phyloP scores from a whole-genome alignment of 2,329 filamentous ascomycete genomes.

The Dryadomyces quercivorus region DNA sequence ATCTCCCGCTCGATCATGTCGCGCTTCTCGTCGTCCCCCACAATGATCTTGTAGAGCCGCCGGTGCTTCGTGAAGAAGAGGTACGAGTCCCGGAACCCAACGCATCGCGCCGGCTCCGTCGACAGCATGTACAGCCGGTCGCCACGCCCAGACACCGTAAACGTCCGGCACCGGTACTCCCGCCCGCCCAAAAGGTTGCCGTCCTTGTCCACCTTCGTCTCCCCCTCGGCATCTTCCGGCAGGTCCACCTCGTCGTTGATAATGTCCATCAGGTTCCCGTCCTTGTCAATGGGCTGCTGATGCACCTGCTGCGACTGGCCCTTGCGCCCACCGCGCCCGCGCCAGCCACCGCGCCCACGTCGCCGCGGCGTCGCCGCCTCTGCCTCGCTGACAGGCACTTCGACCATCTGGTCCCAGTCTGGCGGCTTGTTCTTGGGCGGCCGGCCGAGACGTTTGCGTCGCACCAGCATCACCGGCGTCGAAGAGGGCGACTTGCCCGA shows the following conservation, averaged over 20 bases:
- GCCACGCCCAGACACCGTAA: conserved; percentile 75
- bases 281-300: conserved; percentile 82
- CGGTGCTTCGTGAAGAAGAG: conserved; percentile 98
- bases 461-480: conserved; percentile 49
- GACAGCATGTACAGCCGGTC: conserved; percentile 94
- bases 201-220: conserved; percentile 84
- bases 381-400: conserved; percentile 37
- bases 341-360: conserved; percentile 60
- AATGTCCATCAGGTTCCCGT: conserved; percentile 84
- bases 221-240: conserved; percentile 76
- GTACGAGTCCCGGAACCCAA: conserved; percentile 95
- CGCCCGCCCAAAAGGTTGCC: conserved; percentile 72
- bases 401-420: conserved; percentile 59
- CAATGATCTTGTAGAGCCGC: conserved; percentile 93
- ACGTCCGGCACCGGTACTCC: conserved; percentile 91
- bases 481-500: conserved; percentile 40
- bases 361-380: conserved; percentile 40
- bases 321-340: conserved; percentile 50
- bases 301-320: conserved; percentile 57
- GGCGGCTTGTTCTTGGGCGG: conserved; percentile 76
- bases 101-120: conserved; percentile 90
- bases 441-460: conserved; percentile 69
- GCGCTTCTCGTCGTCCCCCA: conserved; percentile 92
- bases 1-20: conserved; percentile 92
- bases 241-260: conserved; percentile 84